Percentiles rank a stretch among this genome's conserved stretches.
These are phyloP conservation scores for Colletotrichum coccodes DNA, from an alignment of 2,329 filamentous ascomycete species.

Conservation along the genomic window DNA sequence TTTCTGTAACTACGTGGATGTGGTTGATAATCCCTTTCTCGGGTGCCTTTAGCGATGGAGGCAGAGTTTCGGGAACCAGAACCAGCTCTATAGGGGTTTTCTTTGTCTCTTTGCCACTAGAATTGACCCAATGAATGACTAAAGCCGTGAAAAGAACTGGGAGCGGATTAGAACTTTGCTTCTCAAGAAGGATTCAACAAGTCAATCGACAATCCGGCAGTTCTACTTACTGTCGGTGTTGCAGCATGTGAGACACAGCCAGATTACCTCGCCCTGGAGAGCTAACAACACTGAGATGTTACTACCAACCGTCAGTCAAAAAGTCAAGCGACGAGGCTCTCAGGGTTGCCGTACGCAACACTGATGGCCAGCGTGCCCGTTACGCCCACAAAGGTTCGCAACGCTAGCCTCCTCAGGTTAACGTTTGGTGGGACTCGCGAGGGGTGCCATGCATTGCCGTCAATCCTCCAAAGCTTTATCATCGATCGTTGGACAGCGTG, in stretches of 20 bases:
- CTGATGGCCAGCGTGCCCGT: neutral
- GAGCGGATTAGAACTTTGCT: neutral
- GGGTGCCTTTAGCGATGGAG: neutral
- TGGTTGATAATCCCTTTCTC: neutral
- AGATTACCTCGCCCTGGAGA: conserved; percentile 2
- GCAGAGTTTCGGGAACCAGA: too few species aligned
- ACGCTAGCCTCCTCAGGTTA: neutral
- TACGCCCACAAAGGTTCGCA: neutral
- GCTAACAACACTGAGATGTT: conserved; percentile 5
- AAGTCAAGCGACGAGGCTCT: neutral
- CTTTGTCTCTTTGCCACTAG: neutral
- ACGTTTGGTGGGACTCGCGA: neutral
- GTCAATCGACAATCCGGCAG: neutral
- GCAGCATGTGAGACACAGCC: conserved; percentile 17
- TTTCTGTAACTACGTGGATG: neutral
- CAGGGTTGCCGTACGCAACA: neutral
- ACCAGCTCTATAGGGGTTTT: neutral
- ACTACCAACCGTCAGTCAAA: neutral
- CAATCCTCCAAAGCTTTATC: neutral
- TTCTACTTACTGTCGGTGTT: conserved; percentile 14
- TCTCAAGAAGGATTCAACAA: rapidly evolving
- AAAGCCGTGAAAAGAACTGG: conserved; percentile 7
- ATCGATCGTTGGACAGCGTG: conserved; percentile 6
- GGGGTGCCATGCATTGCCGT: neutral
- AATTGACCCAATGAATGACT: neutral